A percentile compares a stretch with the other conserved stretches of the same genome.
Evolutionary conservation across 345 rosid genomes (phyloP).

Genomic region (Populus deltoides): DNA sequence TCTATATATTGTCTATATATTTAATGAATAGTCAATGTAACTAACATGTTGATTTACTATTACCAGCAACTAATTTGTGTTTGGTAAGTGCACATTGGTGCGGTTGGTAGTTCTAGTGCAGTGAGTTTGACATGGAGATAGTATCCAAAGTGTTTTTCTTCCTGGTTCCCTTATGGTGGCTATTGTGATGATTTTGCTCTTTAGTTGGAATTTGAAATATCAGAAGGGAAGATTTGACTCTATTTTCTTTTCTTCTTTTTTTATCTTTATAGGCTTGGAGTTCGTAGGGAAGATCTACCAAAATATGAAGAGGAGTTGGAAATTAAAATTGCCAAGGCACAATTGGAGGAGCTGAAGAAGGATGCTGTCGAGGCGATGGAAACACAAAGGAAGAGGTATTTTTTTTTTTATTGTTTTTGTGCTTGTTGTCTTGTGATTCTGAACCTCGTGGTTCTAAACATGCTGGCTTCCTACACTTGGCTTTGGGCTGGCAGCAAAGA

Average conservation of each 20-base stretch:
- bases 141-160: not conserved
- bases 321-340: conserved; percentile 77
- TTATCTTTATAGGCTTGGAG: conserved; percentile 63
- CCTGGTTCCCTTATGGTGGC: not conserved
- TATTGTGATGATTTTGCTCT: not conserved
- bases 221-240: not conserved
- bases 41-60: not conserved
- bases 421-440: not conserved
- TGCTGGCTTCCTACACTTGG: not conserved
- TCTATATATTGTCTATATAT: too few species aligned
- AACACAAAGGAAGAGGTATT: conserved; percentile 83
- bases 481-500: not conserved
- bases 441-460: not conserved
- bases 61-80: too few species aligned
- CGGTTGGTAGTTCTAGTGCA: not conserved
- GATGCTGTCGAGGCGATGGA: conserved; percentile 94
- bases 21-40: not conserved
- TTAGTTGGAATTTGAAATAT: not conserved
- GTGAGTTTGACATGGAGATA: not conserved
- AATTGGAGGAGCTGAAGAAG: conserved; percentile 83
- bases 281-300: conserved; percentile 78
- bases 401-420: not conserved
- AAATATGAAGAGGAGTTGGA: conserved; percentile 85
- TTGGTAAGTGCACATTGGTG: not conserved
- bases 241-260: conserved; percentile 5